Evolutionary conservation across 345 rosid genomes (phyloP).

Genomic region (Citrus unshiu): DNA sequence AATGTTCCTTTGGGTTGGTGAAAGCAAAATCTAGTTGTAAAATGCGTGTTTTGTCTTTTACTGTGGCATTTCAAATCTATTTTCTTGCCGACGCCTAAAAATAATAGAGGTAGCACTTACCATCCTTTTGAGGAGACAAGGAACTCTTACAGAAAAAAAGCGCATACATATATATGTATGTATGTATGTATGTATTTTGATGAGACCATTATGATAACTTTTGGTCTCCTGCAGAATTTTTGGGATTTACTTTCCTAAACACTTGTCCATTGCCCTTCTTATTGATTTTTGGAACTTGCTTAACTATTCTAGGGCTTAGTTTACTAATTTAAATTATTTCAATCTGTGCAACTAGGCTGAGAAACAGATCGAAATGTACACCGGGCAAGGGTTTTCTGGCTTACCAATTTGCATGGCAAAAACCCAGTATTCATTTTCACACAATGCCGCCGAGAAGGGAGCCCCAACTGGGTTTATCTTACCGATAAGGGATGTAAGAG

Average conservation of each 20-base stretch:
- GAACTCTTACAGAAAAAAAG: not conserved
- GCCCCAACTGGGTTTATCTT: conserved; percentile 80
- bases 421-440: conserved; percentile 93
- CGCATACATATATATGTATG: too few relatives aligned
- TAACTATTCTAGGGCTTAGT: not conserved
- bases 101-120: not conserved
- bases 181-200: not conserved
- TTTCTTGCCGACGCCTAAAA: not conserved
- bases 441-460: conserved; percentile 77
- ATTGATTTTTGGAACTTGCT: not conserved
- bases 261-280: not conserved
- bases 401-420: conserved; percentile 99
- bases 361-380: conserved; percentile 95
- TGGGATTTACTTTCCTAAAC: not conserved
- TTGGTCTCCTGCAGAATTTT: not conserved
- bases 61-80: not conserved
- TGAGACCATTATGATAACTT: not conserved
- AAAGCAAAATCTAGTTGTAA: not conserved
- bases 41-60: not conserved
- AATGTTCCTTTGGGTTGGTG: not conserved
- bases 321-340: not conserved
- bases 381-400: conserved; percentile 74
- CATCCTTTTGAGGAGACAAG: not conserved
- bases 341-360: conserved; percentile 61
- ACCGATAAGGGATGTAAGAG: conserved; percentile 92